These are phyloP conservation scores for Coniochaeta ligniaria DNA, from an alignment of 2,329 filamentous ascomycete genomes.

Conservation along the genomic window DNA sequence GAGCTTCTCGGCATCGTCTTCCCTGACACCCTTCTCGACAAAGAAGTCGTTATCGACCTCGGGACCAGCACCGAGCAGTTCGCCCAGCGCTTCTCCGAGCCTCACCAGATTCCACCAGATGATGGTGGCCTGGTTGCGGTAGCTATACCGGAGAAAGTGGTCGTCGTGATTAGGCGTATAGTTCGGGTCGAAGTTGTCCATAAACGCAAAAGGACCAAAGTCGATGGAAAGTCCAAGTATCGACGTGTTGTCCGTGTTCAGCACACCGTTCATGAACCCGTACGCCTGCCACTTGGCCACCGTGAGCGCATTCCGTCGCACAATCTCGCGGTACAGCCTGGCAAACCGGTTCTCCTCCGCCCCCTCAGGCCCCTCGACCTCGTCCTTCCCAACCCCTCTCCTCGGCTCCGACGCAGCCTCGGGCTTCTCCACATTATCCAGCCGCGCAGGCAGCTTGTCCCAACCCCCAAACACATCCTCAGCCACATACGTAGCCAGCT, in stretches of 20 bases:
- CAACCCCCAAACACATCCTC: constrained; percentile 85
- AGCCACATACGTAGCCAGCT: constrained; percentile 73
- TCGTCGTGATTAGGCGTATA: constrained; percentile 99
- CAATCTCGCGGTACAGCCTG: constrained; percentile 80
- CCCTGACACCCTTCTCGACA: constrained; percentile 61
- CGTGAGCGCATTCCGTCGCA: constrained; percentile 75
- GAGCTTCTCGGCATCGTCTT: constrained; percentile 61
- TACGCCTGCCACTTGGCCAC: constrained; percentile 96
- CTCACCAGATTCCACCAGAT: constrained; percentile 99
- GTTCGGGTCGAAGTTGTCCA: constrained; percentile 89
- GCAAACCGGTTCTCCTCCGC: constrained; percentile 79
- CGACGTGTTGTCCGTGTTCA: constrained; percentile 97
- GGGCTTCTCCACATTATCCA: constrained; percentile 44
- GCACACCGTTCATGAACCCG: constrained; percentile 97
- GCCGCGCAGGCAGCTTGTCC: constrained; percentile 66
- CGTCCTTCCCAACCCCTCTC: constrained; percentile 47
- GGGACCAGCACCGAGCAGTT: constrained; percentile 73
- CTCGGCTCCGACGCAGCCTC: constrained; percentile 28
- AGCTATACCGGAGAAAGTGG: constrained; percentile 76
- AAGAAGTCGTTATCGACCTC: constrained; percentile 67
- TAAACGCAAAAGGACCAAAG: constrained; percentile 94
- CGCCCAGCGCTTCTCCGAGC: constrained; percentile 80
- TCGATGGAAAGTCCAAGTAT: constrained; percentile 85
- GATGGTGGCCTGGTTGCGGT: constrained; percentile 88
- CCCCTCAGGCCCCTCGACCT: constrained; percentile 59